Percentiles rank a stretch among this genome's conserved stretches.
Evolutionary conservation across 2,329 filamentous ascomycete species (phyloP).

Genomic region (Fusarium sublunatum): DNA sequence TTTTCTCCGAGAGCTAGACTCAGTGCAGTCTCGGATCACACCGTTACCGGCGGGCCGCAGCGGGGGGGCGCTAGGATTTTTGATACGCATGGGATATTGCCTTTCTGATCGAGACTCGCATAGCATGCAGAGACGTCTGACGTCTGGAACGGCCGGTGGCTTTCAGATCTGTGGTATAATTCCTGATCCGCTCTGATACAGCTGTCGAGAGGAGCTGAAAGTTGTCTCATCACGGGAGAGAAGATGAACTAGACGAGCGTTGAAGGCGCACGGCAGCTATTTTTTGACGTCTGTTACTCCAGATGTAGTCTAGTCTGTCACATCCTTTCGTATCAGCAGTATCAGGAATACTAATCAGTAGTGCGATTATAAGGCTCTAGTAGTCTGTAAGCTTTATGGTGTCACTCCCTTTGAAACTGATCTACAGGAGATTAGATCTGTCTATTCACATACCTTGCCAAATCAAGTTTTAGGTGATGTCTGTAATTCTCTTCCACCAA

Average conservation of each 20-base stretch:
- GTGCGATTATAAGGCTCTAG: too few relatives aligned
- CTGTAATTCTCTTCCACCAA: too few relatives aligned
- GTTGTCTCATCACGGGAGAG: background rate
- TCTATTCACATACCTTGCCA: too few relatives aligned
- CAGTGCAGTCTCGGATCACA: background rate
- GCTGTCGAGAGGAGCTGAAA: background rate
- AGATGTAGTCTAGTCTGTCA: background rate
- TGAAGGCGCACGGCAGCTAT: background rate
- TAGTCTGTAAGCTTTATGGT: too few relatives aligned
- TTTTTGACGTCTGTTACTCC: background rate
- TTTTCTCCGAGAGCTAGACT: slow-evolving; percentile 16
- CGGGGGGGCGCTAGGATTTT: background rate
- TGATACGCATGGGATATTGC: slow-evolving; percentile 4
- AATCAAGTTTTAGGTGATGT: too few relatives aligned
- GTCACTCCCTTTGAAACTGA: too few relatives aligned
- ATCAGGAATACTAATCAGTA: too few relatives aligned
- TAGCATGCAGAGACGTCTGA: background rate
- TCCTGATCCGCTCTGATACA: background rate
- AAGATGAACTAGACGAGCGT: background rate
- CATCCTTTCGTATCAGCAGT: too few relatives aligned
- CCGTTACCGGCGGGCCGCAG: slow-evolving; percentile 32
- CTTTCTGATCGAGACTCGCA: slow-evolving; percentile 3
- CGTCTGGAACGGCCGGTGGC: background rate
- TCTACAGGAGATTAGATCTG: too few relatives aligned
- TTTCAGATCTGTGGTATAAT: background rate